These are phyloP conservation scores for Xylariaceae sp. DNA, from an alignment of 2,329 filamentous ascomycete genomes.

Conservation along the genomic window DNA sequence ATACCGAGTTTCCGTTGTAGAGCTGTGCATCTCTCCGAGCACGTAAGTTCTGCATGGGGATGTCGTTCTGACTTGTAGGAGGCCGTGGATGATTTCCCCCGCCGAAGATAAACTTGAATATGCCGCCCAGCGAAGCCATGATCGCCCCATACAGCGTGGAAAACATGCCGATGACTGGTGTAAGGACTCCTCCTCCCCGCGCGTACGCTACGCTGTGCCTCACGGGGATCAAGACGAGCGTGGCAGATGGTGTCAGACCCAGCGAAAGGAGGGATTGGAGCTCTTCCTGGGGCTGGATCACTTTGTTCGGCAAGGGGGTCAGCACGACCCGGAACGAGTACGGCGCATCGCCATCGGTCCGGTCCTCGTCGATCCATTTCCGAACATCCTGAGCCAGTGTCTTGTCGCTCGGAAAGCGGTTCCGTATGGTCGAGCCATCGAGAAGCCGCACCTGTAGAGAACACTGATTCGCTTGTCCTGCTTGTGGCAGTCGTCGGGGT, in stretches of 20 bases:
- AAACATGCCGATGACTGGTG: constrained; percentile 21
- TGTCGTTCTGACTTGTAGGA: constrained; percentile 13
- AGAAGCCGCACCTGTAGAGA: constrained; percentile 76
- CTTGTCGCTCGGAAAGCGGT: constrained; percentile 59
- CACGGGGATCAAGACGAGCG: constrained; percentile 73
- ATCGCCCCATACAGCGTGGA: constrained; percentile 17
- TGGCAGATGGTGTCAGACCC: constrained; percentile 72
- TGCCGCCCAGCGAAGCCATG: constrained; percentile 22
- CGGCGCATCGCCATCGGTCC: constrained; percentile 52
- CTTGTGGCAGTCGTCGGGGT: constrained; percentile 13
- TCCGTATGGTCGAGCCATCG: constrained; percentile 74
- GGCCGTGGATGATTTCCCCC: constrained; percentile 2
- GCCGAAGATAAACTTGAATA: constrained; percentile 22
- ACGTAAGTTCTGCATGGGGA: constrained; percentile 30
- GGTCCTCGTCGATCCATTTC: constrained; percentile 66
- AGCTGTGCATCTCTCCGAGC: constrained; percentile 56
- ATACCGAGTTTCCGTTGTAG: constrained; percentile 87
- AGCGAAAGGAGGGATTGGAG: constrained; percentile 60
- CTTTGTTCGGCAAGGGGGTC: constrained; percentile 68
- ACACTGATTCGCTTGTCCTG: constrained; percentile 34
- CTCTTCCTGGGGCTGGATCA: constrained; percentile 72
- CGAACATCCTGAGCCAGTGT: constrained; percentile 64
- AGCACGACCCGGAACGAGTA: constrained; percentile 84
- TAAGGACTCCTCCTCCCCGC: constrained; percentile 27
- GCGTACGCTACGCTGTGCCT: constrained; percentile 39